Base-by-base conservation (phyloP, 2,329 filamentous ascomycete genomes). In the Venturia nashicola region DNA sequence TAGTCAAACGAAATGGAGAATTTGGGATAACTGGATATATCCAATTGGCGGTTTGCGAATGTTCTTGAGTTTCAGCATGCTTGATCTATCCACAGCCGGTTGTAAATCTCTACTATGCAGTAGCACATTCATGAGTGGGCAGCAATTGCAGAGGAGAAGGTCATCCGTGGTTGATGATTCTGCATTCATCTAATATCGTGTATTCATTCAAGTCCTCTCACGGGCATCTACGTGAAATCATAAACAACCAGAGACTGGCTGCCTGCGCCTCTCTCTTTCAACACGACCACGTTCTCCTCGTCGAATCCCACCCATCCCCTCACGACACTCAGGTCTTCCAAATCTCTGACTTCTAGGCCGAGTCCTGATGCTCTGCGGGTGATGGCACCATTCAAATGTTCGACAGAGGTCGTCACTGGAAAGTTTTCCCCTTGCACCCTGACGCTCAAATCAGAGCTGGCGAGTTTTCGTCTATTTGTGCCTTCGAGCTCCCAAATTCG, bases 401-500 rank as follows among this genome's bases (percentile, higher is more conserved):
- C 18, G 18, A 11, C 23, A 20, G 51, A n/a, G 16, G 62, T 23
- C n/a, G 18, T 43, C 6, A 18, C 6, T 23, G 36, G 39, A 23
- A 40, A 32, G 18, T 43, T 63, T 39, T 44, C 59, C 1, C 79
- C 74, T 63, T 76, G 77, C 39, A 86, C 75, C 64, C 77, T 76
- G 5, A 86, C 81, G 68, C 84, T 85, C 20, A 80, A 70, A 64
- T 82, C 78, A 36, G 63, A 40, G 20, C 78, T 72, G 65, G 75
- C 71, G 66, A 74, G 68, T 16, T 77, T 72, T 36, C 76, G 74
- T 67, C 73, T 78, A 43, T 74, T 72, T 14, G 76, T 69, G 6
- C 88, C 88, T 74, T 96, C 91, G 0, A 97, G 81, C 70, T 96
- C 91, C 92, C 92, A 97, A 6, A 96, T 85, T 7, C 91, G 84